phyloP scores from a whole-genome alignment of 805 yeast species.

The Crinitomyces ghanaensis region DNA sequence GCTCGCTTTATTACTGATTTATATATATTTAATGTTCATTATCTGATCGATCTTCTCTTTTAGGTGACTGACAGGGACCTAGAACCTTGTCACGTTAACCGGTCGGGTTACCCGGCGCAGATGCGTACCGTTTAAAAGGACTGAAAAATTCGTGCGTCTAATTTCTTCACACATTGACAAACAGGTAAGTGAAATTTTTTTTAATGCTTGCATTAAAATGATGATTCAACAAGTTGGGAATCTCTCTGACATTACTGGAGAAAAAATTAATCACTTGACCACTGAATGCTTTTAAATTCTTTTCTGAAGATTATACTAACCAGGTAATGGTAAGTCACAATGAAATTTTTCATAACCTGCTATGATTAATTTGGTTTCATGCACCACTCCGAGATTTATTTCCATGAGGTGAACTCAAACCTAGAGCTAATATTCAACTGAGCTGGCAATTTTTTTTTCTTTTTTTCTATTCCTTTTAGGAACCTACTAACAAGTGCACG shows the following conservation, averaged over 20 bases:
- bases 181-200: constrained; percentile 2
- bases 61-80: no score
- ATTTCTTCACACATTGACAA: background rate
- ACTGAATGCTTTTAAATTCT: constrained; percentile 12
- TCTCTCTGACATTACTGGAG: constrained; percentile 29
- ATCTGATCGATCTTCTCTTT: no score
- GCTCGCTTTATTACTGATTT: no score
- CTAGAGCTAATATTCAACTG: constrained; percentile 3
- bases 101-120: no score
- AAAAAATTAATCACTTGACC: constrained; percentile 16
- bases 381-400: constrained; percentile 20
- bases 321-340: constrained; percentile 5
- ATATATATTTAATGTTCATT: no score
- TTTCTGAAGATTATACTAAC: background rate
- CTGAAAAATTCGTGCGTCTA: no score
- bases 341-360: constrained; percentile 8
- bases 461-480: no score
- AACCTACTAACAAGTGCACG: no score
- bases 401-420: constrained; percentile 19
- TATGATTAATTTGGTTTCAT: constrained; percentile 21
- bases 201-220: constrained; percentile 5
- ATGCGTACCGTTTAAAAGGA: no score
- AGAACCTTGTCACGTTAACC: no score
- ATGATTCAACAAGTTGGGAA: constrained; percentile 23
- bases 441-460: background rate